phyloP scores from a whole-genome alignment of 1,139 yeast species.

The Hyphopichia wangnamkhiaoensis region DNA sequence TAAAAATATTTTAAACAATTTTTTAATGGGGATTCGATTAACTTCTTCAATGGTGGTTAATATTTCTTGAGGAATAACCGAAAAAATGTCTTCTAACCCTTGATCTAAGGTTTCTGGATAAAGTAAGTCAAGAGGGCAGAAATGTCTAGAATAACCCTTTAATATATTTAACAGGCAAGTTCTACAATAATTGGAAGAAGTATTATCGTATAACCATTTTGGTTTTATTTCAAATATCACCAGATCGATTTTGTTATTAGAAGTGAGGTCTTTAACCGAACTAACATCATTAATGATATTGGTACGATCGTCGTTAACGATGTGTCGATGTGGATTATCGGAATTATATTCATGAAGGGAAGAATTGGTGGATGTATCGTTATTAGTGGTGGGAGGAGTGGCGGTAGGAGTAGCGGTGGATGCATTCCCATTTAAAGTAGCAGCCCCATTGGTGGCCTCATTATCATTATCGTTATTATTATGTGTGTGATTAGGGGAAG shows the following conservation, averaged over 20 bases:
- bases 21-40: slow-evolving; percentile 30
- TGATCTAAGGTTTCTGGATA: slow-evolving; percentile 31
- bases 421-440: no score
- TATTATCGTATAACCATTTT: slow-evolving; percentile 49
- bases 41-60: slow-evolving; percentile 17
- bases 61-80: slow-evolving; percentile 25
- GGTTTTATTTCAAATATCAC: slow-evolving; percentile 48
- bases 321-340: not conserved
- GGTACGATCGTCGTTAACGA: not conserved
- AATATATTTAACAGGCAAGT: slow-evolving; percentile 46
- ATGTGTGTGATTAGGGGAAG: not conserved
- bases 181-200: slow-evolving; percentile 40
- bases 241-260: slow-evolving; percentile 19
- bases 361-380: no score
- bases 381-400: not conserved
- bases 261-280: not conserved
- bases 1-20: slow-evolving; percentile 30
- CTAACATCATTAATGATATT: not conserved
- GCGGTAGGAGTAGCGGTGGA: not conserved
- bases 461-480: not conserved
- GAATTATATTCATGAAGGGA: no score
- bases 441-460: no score
- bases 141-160: slow-evolving; percentile 36
- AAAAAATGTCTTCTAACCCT: slow-evolving; percentile 38
- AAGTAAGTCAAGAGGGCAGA: slow-evolving; percentile 46